A percentile compares a stretch with the other conserved stretches of the same genome.
Conservation (phyloP, 2,329 filamentous ascomycete genomes). For the Xylariaceae sp. region DNA sequence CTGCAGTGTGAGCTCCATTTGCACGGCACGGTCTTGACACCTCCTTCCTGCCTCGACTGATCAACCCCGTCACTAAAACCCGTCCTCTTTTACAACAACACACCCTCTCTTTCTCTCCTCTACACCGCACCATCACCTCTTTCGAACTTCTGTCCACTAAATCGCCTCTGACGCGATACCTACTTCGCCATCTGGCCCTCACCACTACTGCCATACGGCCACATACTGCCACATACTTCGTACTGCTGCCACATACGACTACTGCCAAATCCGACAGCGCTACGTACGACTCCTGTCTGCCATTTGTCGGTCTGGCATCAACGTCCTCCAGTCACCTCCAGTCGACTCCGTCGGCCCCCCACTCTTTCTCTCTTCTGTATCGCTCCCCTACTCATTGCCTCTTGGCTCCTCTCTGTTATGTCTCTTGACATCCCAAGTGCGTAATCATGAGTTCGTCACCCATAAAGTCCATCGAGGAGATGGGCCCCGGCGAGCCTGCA, state of each 20-base stretch:
- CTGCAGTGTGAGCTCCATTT: slow-evolving; percentile 18
- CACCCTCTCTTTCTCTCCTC: neutral
- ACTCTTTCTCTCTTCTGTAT: slow-evolving; percentile 2
- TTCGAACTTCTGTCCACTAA: neutral
- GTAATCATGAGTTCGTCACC: slow-evolving; percentile 29
- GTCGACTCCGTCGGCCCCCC: slow-evolving; percentile 10
- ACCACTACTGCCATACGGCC: neutral
- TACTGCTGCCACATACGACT: neutral
- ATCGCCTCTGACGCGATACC: neutral
- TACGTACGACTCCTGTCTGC: neutral
- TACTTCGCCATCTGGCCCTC: neutral
- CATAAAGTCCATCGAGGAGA: slow-evolving; percentile 24
- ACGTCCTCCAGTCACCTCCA: neutral
- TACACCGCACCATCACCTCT: neutral
- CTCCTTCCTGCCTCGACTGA: neutral
- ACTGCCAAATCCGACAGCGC: neutral
- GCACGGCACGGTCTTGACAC: slow-evolving; percentile 14
- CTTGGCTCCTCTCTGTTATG: slow-evolving; percentile 26
- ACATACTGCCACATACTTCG: neutral
- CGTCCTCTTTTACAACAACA: neutral
- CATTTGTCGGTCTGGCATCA: neutral
- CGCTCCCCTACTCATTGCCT: neutral
- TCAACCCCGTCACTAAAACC: neutral
- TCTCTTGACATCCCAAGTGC: slow-evolving; percentile 17
- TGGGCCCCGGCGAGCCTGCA: slow-evolving; percentile 36